Conservation (phyloP, 1,139 yeast species). For the Tardiomyces blankii region DNA sequence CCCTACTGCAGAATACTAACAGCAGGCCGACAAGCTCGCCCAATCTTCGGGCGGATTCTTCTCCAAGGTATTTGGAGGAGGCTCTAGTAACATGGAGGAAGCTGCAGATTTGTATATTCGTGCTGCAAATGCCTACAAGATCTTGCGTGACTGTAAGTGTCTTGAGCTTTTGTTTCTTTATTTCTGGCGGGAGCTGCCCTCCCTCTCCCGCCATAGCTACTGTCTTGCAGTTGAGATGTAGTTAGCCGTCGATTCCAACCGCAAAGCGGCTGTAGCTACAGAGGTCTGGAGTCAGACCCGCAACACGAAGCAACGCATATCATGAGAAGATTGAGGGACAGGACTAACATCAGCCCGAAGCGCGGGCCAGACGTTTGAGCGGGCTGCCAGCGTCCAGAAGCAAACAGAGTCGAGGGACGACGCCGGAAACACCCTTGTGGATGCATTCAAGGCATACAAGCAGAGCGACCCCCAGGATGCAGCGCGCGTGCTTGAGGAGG, state of each 20-base stretch:
- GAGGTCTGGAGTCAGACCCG: no score
- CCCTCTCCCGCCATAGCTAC: no score
- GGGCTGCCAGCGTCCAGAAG: conserved; percentile 73
- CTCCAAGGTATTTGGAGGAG: conserved; percentile 56
- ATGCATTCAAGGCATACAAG: conserved; percentile 81
- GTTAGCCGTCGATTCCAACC: no score
- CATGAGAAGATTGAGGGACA: no score
- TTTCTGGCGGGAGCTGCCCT: no score
- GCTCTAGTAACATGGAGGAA: conserved; percentile 64
- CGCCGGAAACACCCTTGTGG: conserved; percentile 82
- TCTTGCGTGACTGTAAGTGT: background rate
- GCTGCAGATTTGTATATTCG: conserved; percentile 84
- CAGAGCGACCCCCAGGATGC: conserved; percentile 67
- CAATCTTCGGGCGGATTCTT: conserved; percentile 68
- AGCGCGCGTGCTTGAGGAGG: conserved; percentile 61
- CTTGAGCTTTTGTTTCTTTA: no score
- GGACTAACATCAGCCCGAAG: conserved; percentile 10
- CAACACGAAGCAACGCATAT: no score
- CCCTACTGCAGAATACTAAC: background rate
- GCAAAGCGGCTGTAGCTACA: no score
- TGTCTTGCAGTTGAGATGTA: no score
- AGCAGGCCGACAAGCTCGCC: conserved; percentile 55
- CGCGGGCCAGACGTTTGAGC: conserved; percentile 79
- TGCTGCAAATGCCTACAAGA: conserved; percentile 65
- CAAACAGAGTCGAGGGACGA: conserved; percentile 77